Conservation (phyloP, 768 basidiomycete species). For the Lentinus tigrinus region DNA sequence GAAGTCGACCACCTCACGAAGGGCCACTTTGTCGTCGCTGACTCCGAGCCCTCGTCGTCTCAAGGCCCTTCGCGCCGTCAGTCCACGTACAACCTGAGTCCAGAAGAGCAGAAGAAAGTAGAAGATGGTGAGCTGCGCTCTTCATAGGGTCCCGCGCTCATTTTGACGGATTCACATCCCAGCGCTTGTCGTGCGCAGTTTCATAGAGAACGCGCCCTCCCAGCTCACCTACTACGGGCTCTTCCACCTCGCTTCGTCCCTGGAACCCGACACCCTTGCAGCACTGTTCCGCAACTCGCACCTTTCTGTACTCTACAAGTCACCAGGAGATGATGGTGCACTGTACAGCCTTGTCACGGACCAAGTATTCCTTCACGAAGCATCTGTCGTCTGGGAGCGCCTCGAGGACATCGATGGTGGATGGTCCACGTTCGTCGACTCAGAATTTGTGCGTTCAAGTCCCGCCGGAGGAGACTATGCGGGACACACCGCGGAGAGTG, state of each 20-base stretch:
- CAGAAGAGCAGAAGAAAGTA: slow-evolving; percentile 61
- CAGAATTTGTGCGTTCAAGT: slow-evolving; percentile 57
- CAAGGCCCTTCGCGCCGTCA: slow-evolving; percentile 26
- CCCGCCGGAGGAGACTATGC: slow-evolving; percentile 83
- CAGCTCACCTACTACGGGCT: slow-evolving; percentile 89
- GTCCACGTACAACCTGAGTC: slow-evolving; percentile 30
- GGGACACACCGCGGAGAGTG: slow-evolving; percentile 65
- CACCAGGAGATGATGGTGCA: slow-evolving; percentile 36
- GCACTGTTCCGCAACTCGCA: slow-evolving; percentile 92
- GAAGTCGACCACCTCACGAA: slow-evolving; percentile 75
- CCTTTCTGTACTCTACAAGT: slow-evolving; percentile 81
- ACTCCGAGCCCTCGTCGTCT: slow-evolving; percentile 21
- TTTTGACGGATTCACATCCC: background rate
- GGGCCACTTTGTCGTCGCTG: slow-evolving; percentile 54
- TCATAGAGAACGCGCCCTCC: slow-evolving; percentile 69
- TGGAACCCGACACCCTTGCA: slow-evolving; percentile 58
- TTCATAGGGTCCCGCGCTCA: too few species aligned
- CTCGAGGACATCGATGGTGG: slow-evolving; percentile 86
- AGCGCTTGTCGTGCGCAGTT: slow-evolving; percentile 70
- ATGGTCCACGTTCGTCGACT: slow-evolving; percentile 76
- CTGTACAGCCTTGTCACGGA: slow-evolving; percentile 88
- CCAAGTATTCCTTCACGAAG: slow-evolving; percentile 73
- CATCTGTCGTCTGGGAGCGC: slow-evolving; percentile 86
- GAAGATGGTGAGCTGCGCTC: slow-evolving; percentile 56
- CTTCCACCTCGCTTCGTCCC: slow-evolving; percentile 63